Evolutionary conservation across 2,329 filamentous ascomycete genomes (phyloP), one percentile per base, ranked within the genome.

Genomic region (Fusarium pseudoanthophilum): DNA sequence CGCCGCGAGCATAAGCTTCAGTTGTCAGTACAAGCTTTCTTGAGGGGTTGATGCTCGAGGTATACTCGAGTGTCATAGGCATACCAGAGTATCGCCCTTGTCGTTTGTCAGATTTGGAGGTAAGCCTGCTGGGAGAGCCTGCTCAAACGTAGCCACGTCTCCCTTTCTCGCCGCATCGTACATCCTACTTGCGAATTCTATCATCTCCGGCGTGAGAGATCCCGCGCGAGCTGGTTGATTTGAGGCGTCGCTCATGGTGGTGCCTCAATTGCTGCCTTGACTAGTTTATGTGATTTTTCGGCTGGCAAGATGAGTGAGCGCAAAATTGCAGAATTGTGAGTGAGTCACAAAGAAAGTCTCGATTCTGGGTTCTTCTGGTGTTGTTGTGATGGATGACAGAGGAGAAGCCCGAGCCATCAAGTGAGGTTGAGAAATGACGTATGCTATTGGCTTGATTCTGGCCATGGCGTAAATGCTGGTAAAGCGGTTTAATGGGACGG

Each of bases 71-170:
- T 42, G 34, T 73, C 85, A 48, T 84, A 16, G n/a, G 16, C 53
- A 34, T 67, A 90, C 88, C 68, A 94, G 81, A n/a, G 88, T 92
- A 79, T 94, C 92, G 55, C 92, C 92, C 72, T 92, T 91, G 56
- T 92, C 87, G 76, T 94, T 93, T 28, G 91, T 93, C 80, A 94
- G 84, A 76, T 93, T 93, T 4, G 88, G 84, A 1, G 92, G 92
- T 32, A 94, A 83, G 3, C 92, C 92, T 4, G 89, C 89, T 4
- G 86, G 84, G 42, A 94, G 80, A 53, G 92, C 92, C 80, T 91
- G 87, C 46, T 86, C 79, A n/a, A 94, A 88, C 18, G 89, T 80
- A 10, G 86, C 78, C 5, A 87, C 83, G 55, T 91, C 83, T 62
- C 92, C 92, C 28, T 82, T 78, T 37, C 92, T 87, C 4, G 92